Conservation (phyloP, 805 yeast genomes). For the Metschnikowia peoriensis region DNA sequence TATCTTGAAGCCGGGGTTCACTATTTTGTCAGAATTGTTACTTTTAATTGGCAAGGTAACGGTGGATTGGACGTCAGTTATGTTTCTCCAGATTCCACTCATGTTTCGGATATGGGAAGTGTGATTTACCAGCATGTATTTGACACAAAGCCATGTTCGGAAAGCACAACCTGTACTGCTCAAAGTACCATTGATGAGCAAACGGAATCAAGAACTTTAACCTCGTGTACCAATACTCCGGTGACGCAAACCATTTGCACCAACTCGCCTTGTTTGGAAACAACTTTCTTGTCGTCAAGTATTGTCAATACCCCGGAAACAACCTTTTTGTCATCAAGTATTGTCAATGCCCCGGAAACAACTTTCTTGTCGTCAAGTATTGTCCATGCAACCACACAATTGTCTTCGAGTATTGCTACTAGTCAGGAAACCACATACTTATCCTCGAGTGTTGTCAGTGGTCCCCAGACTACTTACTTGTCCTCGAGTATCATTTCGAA, state of each 20-base stretch:
- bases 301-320: background rate
- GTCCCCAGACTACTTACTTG: too few relatives aligned
- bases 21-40: conserved; percentile 12
- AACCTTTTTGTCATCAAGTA: too few relatives aligned
- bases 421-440: too few relatives aligned
- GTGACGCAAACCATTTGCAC: too few relatives aligned
- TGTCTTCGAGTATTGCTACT: too few relatives aligned
- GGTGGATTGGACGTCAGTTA: conserved; percentile 8
- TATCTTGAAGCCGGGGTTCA: conserved; percentile 3
- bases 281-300: background rate
- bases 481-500: background rate
- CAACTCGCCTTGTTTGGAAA: too few relatives aligned
- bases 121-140: conserved; percentile 2
- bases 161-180: background rate
- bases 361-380: background rate
- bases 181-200: background rate
- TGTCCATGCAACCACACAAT: background rate
- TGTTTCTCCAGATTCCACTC: background rate
- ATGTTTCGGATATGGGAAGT: conserved; percentile 4
- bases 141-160: background rate
- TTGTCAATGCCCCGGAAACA: background rate
- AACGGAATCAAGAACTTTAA: background rate
- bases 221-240: too few relatives aligned
- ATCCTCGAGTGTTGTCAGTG: too few relatives aligned
- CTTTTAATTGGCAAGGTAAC: conserved; percentile 14